Base-by-base conservation (phyloP, 2,329 filamentous ascomycete genomes). In the Colletotrichum somersetense region DNA sequence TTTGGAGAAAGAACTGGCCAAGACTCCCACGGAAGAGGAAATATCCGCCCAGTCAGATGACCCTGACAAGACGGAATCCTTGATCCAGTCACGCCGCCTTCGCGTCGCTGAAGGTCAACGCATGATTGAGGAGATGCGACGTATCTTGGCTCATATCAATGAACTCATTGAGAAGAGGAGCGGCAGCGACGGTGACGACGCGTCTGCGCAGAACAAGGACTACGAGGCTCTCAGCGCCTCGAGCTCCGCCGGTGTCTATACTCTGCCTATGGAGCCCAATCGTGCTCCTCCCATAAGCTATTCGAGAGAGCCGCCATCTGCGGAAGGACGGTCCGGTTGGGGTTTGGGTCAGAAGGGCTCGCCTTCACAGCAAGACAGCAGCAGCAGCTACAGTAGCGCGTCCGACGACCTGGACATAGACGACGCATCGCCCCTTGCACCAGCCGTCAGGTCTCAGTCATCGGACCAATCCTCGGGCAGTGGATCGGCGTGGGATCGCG, bases 401-500 rank as follows among this genome's bases (percentile, higher is more conserved):
- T 65, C 56, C n/a, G 69, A 72, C 50, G 68, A 78, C 57, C 40
- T 50, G 46, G 71, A 77, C 33, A 76, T 78, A 26, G 77, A 81
- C 6, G 84, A 86, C 67, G 84, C 82, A 48, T 87, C 85, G 1
- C 85, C 85, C 33, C 74, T 85, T 14, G 78, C 85, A 10, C 56
- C 79, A 74, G 75, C 26, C 76, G 26, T 53, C 38, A 78, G 62
- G 40, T 65, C 50, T 1, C 59, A 69, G 23, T 16, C 67, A 44
- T 62, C 64, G 26, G 12, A 67, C 46, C 46, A 72, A 23, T 33
- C 69, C 10, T 72, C 74, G 64, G 71, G 76, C 40, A 42, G n/a
- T 11, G 78, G 80, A 38, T 85, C 84, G 5, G 73, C 84, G 3
- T 87, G 85, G 85, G 85, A 85, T 38, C 82, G 84, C 38, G 67